phyloP scores from a whole-genome alignment of 495 filamentous ascomycete species.

The Parathielavia appendiculata region DNA sequence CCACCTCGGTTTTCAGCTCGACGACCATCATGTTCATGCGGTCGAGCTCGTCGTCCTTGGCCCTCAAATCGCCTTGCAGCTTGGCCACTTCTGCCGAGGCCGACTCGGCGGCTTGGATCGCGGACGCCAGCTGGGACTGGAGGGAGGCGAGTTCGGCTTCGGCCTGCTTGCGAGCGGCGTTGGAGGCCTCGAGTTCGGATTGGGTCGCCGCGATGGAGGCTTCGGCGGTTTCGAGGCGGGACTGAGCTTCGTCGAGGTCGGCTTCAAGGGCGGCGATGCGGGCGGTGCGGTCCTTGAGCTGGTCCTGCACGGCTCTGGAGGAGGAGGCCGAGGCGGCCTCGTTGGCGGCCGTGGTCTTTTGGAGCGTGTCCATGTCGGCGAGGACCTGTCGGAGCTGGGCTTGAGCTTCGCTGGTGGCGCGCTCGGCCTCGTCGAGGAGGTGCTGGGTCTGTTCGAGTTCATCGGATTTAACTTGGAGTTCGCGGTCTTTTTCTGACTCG shows the following conservation, averaged over 20 bases:
- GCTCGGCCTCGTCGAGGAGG: slow-evolving; percentile 45
- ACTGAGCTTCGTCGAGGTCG: slow-evolving; percentile 39
- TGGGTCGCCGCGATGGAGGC: slow-evolving; percentile 17
- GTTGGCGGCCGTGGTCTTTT: slow-evolving; percentile 33
- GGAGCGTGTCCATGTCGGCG: slow-evolving; percentile 47
- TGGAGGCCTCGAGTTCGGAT: slow-evolving; percentile 16
- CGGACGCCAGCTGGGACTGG: slow-evolving; percentile 10
- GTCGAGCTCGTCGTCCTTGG: slow-evolving; percentile 61
- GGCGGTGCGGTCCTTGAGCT: slow-evolving; percentile 47
- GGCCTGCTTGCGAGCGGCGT: slow-evolving; percentile 22
- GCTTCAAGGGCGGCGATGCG: slow-evolving; percentile 46
- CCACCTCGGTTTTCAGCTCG: slow-evolving; percentile 82
- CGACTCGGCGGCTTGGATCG: slow-evolving; percentile 14
- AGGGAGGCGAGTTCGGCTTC: slow-evolving; percentile 30
- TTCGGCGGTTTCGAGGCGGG: slow-evolving; percentile 33
- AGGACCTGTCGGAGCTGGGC: slow-evolving; percentile 48
- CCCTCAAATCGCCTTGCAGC: slow-evolving; percentile 41
- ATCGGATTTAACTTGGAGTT: slow-evolving; percentile 44
- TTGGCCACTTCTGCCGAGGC: slow-evolving; percentile 28
- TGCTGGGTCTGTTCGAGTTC: slow-evolving; percentile 51
- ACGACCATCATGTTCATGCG: slow-evolving; percentile 76
- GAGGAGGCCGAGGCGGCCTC: slow-evolving; percentile 33
- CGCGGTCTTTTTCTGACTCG: slow-evolving; percentile 56
- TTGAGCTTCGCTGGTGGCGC: slow-evolving; percentile 43
- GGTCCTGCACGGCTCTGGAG: slow-evolving; percentile 40